Base-by-base conservation (phyloP, 345 rosid genomes). In the Pugionium dolabratum region DNA sequence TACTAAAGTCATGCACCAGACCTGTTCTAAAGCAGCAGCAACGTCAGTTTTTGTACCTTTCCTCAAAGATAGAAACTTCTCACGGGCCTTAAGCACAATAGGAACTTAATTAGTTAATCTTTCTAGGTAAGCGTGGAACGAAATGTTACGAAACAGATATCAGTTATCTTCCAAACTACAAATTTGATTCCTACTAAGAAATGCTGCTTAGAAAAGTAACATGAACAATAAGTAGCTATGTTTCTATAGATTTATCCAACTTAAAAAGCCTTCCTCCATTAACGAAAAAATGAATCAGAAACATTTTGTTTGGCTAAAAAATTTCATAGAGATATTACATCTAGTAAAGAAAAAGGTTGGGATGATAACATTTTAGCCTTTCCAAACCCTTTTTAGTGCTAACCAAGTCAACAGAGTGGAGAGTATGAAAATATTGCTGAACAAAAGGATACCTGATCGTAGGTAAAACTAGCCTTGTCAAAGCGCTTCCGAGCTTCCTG, bases 401-500 rank as follows among this genome's bases (percentile, higher is more conserved):
- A 74, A 54, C 53, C 47, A 62, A 29, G 54, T 18, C 43, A 52
- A 52, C 33, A 31, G 33, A 51, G 48, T 32, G 42, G 29, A 45
- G 48, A 29, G 57, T 42, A 60, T 30, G 28, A 62, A 62, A 70
- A 29, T 57, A 44, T 42, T 51, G 62, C 56, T 52, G 26, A 41
- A 57, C 25, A 53, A 27, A 47, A 36, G 58, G 45, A 33, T 64
- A 91, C 99, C 99, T 95, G 99, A 59, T 95, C 98, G 64, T 95
- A 95, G 35, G 83, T 73, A 70, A 95, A 84, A 70, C 94, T 83
- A 69, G 97, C 91, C 85, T 91, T 95, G 82, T 95, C 99, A 82
- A 95, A 95, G 39, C 84, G 84, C 77, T 87, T 95, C 68, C 96
- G 84, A 35, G 96, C 97, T 89, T 95, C 99, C 98, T 95, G 85